A percentile compares a stretch with the other conserved stretches of the same genome.
Conservation (phyloP, 352 stramenopile species). For the Pythium plurisporium region DNA sequence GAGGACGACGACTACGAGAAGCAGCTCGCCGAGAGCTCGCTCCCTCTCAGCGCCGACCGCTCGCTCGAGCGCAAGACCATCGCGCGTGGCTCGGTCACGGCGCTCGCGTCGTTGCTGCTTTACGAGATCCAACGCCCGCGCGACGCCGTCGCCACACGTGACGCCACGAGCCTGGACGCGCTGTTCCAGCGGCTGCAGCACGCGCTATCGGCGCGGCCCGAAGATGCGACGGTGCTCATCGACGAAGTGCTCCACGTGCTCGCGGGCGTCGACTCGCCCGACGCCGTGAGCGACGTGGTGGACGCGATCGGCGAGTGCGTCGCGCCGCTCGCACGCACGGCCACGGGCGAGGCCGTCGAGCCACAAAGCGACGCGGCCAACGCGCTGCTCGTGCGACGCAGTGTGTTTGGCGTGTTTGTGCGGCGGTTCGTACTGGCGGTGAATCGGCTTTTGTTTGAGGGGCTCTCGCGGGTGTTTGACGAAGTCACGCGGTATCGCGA, state of each 20-base stretch:
- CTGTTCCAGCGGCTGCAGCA: constrained; percentile 46
- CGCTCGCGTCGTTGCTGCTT: constrained; percentile 47
- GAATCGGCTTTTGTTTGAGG: constrained; percentile 62
- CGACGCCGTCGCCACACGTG: background rate
- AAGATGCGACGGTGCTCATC: constrained; percentile 42
- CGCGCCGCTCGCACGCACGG: constrained; percentile 27
- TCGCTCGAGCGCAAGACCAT: constrained; percentile 21
- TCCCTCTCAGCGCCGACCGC: constrained; percentile 14
- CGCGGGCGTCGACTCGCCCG: constrained; percentile 51
- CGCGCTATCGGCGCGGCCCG: constrained; percentile 23
- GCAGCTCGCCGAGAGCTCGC: constrained; percentile 12
- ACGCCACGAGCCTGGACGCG: constrained; percentile 29
- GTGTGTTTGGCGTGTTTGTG: constrained; percentile 65
- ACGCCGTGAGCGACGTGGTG: constrained; percentile 59
- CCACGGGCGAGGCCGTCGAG: constrained; percentile 29
- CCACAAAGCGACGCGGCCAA: constrained; percentile 38
- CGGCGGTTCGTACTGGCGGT: constrained; percentile 58
- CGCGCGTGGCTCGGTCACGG: constrained; percentile 32
- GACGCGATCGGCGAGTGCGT: constrained; percentile 64
- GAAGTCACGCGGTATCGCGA: constrained; percentile 51
- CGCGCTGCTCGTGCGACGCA: constrained; percentile 42
- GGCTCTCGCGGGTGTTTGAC: constrained; percentile 62
- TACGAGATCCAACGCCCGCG: constrained; percentile 49
- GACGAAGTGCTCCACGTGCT: constrained; percentile 48
- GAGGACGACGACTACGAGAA: constrained; percentile 21